Percentiles rank a stretch among this genome's conserved stretches.
Evolutionary conservation across 306 rosid species (phyloP).

Genomic region (Lathyrus aphaca): DNA sequence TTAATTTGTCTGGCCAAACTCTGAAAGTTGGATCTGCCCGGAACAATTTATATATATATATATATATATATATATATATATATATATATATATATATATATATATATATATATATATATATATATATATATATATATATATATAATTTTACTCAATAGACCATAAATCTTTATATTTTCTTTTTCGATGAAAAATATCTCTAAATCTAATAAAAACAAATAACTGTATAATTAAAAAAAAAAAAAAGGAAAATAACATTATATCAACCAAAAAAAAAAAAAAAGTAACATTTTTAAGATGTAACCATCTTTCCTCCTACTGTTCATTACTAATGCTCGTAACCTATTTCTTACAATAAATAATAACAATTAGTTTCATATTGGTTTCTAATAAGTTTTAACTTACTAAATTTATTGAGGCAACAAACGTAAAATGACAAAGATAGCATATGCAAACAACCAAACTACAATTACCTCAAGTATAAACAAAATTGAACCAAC

Average conservation of each 20-base stretch:
- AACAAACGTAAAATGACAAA: constrained; percentile 18
- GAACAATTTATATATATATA: no score
- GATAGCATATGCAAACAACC: constrained; percentile 15
- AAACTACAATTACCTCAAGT: neutral
- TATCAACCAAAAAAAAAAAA: neutral
- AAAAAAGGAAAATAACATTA: neutral
- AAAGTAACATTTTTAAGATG: neutral
- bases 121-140: no score
- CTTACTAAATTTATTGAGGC: neutral
- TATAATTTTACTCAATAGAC: no score
- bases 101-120: no score
- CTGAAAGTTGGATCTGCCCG: no score
- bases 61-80: no score
- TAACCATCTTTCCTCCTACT: neutral
- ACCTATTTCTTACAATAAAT: constrained; percentile 38
- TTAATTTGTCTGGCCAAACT: no score
- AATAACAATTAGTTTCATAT: constrained; percentile 10
- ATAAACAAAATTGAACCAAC: constrained; percentile 31
- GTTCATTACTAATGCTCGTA: neutral
- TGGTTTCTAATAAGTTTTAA: constrained; percentile 12
- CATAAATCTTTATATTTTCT: no score
- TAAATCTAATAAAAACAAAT: no score
- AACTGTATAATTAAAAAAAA: no score
- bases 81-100: no score
- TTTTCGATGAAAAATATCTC: no score